Evolutionary conservation across 192 early-diverging fungal genomes (phyloP).

Genomic region (Coemansia sp.): DNA sequence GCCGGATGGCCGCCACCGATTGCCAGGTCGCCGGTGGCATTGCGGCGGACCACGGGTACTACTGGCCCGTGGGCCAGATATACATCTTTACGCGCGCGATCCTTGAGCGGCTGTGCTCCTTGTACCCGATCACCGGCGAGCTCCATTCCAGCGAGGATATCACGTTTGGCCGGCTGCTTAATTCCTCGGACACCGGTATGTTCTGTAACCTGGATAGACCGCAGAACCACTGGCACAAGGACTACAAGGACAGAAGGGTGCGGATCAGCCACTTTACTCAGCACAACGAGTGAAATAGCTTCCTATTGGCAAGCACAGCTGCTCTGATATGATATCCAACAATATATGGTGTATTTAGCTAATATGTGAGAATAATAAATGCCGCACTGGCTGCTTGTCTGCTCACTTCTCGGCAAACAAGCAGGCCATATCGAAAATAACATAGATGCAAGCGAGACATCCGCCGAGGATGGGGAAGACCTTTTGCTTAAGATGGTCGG

Average conservation of each 20-base stretch:
- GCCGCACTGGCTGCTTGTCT: not conserved
- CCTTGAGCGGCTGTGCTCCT: not conserved
- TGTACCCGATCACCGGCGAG: not conserved
- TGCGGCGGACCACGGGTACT: not conserved
- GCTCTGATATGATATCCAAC: too few species aligned
- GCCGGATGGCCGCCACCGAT: not conserved
- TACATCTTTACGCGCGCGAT: conserved; percentile 9
- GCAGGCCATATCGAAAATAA: not conserved
- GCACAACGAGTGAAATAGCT: not conserved
- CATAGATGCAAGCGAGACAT: not conserved
- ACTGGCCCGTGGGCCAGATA: conserved; percentile 7
- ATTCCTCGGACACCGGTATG: not conserved
- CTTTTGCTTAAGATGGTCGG: not conserved
- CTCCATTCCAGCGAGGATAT: conserved; percentile 4
- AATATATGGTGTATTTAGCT: too few species aligned
- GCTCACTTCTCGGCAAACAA: not conserved
- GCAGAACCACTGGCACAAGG: conserved; percentile 8
- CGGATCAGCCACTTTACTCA: not conserved
- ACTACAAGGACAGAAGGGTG: conserved; percentile 4
- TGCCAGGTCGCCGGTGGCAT: conserved; percentile 5
- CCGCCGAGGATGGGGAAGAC: conserved; percentile 2
- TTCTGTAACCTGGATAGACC: not conserved
- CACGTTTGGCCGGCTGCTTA: not conserved
- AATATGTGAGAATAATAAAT: too few species aligned
- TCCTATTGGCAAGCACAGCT: too few species aligned